phyloP scores from a whole-genome alignment of 2,329 filamentous ascomycete genomes.

The Chrysosporium keratinophilum region DNA sequence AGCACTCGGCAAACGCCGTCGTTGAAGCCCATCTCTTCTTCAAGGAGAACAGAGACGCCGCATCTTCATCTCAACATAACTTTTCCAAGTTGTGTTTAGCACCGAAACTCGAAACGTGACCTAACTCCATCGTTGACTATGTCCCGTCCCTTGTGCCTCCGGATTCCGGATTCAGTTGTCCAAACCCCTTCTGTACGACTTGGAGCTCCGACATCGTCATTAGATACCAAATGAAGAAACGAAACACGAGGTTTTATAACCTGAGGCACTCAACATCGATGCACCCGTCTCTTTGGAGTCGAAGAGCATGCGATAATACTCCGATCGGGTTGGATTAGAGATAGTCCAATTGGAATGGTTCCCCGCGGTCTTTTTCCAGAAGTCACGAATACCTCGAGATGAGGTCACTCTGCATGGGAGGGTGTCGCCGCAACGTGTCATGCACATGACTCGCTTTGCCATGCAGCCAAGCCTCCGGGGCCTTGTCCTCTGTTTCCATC shows the following conservation, averaged over 20 bases:
- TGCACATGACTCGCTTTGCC: conserved; percentile 9
- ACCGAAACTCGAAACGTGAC: no score
- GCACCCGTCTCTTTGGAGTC: not conserved
- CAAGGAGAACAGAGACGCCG: no score
- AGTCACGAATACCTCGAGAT: not conserved
- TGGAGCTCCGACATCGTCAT: not conserved
- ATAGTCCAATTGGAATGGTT: conserved; percentile 5
- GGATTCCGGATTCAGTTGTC: not conserved
- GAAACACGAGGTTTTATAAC: conserved; percentile 1
- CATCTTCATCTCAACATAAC: no score
- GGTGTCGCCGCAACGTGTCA: conserved; percentile 3
- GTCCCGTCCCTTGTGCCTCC: not conserved
- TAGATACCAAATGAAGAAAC: not conserved
- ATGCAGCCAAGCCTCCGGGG: conserved; percentile 2
- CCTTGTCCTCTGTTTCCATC: not conserved
- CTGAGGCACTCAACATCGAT: not conserved
- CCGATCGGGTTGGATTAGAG: not conserved
- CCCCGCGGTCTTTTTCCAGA: not conserved
- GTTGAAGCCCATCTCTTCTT: no score
- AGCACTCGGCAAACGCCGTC: no score
- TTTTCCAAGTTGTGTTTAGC: no score
- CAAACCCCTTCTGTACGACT: not conserved
- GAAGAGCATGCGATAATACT: not conserved
- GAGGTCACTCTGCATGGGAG: conserved; percentile 1
- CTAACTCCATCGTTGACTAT: not conserved